A percentile compares a stretch with the other conserved stretches of the same genome.
These are phyloP conservation scores for Sapria himalayana DNA, from an alignment of 345 rosid species.

Conservation along the genomic window DNA sequence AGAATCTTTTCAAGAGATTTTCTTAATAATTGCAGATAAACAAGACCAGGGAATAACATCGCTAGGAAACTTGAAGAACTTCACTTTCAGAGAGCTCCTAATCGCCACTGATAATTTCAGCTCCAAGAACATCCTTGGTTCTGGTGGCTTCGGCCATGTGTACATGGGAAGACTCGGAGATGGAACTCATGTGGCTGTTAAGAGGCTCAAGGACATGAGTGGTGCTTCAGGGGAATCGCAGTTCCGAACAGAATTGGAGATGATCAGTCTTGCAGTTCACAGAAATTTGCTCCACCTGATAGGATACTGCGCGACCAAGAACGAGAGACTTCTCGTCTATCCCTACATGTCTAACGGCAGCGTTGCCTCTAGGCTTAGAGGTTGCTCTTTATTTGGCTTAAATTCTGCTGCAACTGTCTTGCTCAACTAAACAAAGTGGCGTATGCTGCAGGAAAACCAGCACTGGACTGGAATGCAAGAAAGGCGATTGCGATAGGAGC, in stretches of 20 bases:
- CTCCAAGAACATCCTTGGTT: slow-evolving; percentile 61
- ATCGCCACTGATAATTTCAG: slow-evolving; percentile 62
- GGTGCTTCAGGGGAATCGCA: slow-evolving; percentile 70
- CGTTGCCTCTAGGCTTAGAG: slow-evolving; percentile 82
- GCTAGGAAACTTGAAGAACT: slow-evolving; percentile 65
- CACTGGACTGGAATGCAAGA: slow-evolving; percentile 72
- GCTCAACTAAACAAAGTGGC: neutral
- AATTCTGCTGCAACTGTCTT: neutral
- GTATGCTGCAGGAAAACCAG: slow-evolving; percentile 36
- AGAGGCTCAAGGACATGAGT: slow-evolving; percentile 53
- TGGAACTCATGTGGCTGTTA: slow-evolving; percentile 61
- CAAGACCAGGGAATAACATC: slow-evolving; percentile 45
- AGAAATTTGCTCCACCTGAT: slow-evolving; percentile 56
- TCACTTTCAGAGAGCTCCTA: slow-evolving; percentile 75
- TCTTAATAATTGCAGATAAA: slow-evolving; percentile 24
- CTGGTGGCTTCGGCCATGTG: slow-evolving; percentile 91
- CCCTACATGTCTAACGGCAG: slow-evolving; percentile 95
- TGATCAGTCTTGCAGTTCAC: slow-evolving; percentile 94
- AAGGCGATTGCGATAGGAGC: slow-evolving; percentile 85
- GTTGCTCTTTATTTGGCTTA: slow-evolving; percentile 18
- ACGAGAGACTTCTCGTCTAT: slow-evolving; percentile 72
- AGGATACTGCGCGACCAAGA: slow-evolving; percentile 60
- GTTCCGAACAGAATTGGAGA: slow-evolving; percentile 78
- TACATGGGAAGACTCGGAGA: slow-evolving; percentile 73
- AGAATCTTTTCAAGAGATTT: neutral